Conservation (phyloP, 495 filamentous ascomycete species). For the Talaromyces adpressus region DNA sequence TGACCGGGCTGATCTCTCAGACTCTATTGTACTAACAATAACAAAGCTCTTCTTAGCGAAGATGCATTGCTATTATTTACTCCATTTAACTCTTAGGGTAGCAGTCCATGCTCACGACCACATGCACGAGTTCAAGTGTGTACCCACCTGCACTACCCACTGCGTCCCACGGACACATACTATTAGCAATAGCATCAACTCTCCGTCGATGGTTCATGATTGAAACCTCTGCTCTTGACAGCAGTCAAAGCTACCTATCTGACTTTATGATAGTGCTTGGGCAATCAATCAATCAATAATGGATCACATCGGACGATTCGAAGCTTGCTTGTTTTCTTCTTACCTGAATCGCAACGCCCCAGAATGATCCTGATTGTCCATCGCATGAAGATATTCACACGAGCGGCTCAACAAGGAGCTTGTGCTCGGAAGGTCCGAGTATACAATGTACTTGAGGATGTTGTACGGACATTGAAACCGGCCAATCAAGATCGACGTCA, state of each 20-base stretch:
- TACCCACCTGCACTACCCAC: neutral
- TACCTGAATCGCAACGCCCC: neutral
- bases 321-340: neutral
- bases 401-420: neutral
- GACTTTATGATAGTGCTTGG: neutral
- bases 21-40: too few species aligned
- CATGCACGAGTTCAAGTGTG: neutral
- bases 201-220: neutral
- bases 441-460: neutral
- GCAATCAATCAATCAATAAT: neutral
- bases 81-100: neutral
- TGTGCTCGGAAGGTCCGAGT: neutral
- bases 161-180: neutral
- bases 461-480: neutral
- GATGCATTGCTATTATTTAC: neutral
- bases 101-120: neutral
- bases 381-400: neutral
- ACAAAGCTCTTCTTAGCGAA: neutral
- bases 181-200: neutral
- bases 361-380: neutral
- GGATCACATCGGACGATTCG: neutral
- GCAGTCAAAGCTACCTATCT: neutral
- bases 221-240: neutral
- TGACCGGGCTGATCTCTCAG: too few species aligned
- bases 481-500: neutral